Percentiles rank a stretch among this genome's conserved stretches.
Conservation (phyloP, 2,329 filamentous ascomycete species). For the Gaeumannomyces tritici region DNA sequence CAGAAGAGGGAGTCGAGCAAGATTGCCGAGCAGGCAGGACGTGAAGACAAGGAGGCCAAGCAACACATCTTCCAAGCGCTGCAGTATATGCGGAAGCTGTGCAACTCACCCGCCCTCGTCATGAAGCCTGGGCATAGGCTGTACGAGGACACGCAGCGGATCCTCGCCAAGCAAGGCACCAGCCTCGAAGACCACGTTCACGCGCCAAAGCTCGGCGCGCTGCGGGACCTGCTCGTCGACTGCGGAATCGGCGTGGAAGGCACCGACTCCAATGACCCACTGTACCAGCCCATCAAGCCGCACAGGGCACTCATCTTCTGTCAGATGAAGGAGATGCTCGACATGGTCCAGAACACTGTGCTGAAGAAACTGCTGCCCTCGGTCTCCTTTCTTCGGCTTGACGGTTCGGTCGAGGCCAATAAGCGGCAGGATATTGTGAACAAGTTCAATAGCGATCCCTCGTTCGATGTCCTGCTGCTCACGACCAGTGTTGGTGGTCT, state of each 20-base stretch:
- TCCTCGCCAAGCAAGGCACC: constrained; percentile 69
- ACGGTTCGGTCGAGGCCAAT: constrained; percentile 84
- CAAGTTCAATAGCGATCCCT: constrained; percentile 95
- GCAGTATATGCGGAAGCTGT: constrained; percentile 99
- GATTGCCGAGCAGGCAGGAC: constrained; percentile 72
- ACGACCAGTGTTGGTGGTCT: constrained; percentile 94
- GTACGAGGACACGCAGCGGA: constrained; percentile 78
- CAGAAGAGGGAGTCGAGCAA: constrained; percentile 87
- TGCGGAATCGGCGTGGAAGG: constrained; percentile 85
- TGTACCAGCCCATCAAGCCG: constrained; percentile 80
- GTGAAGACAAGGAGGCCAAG: constrained; percentile 85
- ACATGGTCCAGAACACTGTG: constrained; percentile 95
- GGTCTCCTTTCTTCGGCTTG: constrained; percentile 87
- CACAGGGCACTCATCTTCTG: constrained; percentile 96
- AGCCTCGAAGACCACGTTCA: constrained; percentile 77
- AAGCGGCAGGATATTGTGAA: constrained; percentile 97
- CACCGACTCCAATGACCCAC: constrained; percentile 45
- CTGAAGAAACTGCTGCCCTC: constrained; percentile 83
- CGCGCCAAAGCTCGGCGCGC: constrained; percentile 83
- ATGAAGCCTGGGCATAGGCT: constrained; percentile 90
- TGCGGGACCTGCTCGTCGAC: constrained; percentile 91
- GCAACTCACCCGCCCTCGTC: constrained; percentile 92
- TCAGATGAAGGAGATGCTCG: constrained; percentile 99
- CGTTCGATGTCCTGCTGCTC: constrained; percentile 85
- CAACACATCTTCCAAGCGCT: constrained; percentile 98